phyloP scores from a whole-genome alignment of 1,284 basidiomycete species.

The Kalmanozyma brasiliensis region DNA sequence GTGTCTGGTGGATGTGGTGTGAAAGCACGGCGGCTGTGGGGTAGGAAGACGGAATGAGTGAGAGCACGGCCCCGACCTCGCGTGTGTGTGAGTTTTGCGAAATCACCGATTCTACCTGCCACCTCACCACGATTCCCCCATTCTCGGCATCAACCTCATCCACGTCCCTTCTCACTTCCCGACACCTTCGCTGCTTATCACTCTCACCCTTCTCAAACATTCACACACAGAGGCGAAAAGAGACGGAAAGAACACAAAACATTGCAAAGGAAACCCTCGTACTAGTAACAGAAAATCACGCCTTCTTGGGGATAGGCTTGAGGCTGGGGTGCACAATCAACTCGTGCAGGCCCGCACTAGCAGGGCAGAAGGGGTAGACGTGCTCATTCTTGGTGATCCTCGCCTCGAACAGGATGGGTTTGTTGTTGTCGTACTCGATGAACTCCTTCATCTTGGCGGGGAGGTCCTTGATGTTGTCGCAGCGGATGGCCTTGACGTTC shows the following conservation, averaged over 20 bases:
- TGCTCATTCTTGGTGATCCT: conserved; percentile 87
- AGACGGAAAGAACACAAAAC: background rate
- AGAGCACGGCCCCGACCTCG: too few relatives aligned
- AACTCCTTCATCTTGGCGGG: conserved; percentile 98
- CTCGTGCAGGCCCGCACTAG: conserved; percentile 91
- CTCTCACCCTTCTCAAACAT: too few relatives aligned
- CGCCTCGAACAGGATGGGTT: conserved; percentile 91
- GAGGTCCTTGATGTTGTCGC: conserved; percentile 78
- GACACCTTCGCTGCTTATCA: too few relatives aligned
- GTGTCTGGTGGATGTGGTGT: too few relatives aligned
- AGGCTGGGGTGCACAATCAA: conserved; percentile 67
- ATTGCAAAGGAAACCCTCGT: background rate
- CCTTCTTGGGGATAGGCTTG: conserved; percentile 41
- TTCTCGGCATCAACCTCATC: too few relatives aligned
- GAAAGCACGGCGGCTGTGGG: too few relatives aligned
- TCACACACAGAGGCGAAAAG: background rate
- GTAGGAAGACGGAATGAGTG: too few relatives aligned
- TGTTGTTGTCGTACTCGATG: conserved; percentile 87
- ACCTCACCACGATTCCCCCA: too few relatives aligned
- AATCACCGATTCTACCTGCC: too few relatives aligned
- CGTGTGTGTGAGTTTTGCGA: background rate
- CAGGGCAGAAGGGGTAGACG: conserved; percentile 92
- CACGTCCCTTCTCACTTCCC: too few relatives aligned
- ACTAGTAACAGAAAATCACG: too few relatives aligned
- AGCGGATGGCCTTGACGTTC: conserved; percentile 89